Base-by-base conservation (phyloP, 306 rosid genomes). In the Glycyrrhiza uralensis region DNA sequence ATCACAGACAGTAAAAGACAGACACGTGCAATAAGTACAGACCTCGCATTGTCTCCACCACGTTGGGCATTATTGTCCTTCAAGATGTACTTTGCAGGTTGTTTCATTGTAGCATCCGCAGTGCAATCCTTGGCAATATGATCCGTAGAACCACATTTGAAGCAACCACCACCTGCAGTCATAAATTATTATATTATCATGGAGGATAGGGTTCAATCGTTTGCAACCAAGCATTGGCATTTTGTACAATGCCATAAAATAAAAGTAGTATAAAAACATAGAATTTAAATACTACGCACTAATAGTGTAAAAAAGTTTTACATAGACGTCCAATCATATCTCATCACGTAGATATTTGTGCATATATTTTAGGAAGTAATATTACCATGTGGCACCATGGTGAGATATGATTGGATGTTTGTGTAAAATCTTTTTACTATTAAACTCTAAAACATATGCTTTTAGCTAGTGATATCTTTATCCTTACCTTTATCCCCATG, bases 61-160 rank as follows among this genome's bases (percentile, higher is more conserved):
- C 80, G 95, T 81, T 94, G 97, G 35, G 52, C 39, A 62, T 91
- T 85, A 41, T 85, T 67, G 19, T 94, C 89, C 86, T 91, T 94
- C 74, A 94, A 72, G 72, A 86, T 59, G 79, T 72, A 91, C 71
- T 87, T 89, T 26, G 85, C 58, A 20, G 75, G 72, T 66, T 75
- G 81, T 51, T 42, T 72, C 75, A 26, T 10, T 35, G 76, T 63
- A 50, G 82, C 71, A 69, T 77, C 95, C 51, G 76, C 97, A 23
- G 84, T 77, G 83, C 97, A 94, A 67, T 91, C 97, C 88, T 81
- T 89, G 61, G 99, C 95, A 50, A 91, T 83, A 68, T 94, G 97
- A 79, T 94, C 91, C 33, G 79, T 60, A 66, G 92, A 86, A 76
- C 99, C 97, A 68, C 97, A 94, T 78, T 94, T 91, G 88, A 94